Evolutionary conservation across 495 filamentous ascomycete genomes (phyloP).

Genomic region (Penicillium parvum): DNA sequence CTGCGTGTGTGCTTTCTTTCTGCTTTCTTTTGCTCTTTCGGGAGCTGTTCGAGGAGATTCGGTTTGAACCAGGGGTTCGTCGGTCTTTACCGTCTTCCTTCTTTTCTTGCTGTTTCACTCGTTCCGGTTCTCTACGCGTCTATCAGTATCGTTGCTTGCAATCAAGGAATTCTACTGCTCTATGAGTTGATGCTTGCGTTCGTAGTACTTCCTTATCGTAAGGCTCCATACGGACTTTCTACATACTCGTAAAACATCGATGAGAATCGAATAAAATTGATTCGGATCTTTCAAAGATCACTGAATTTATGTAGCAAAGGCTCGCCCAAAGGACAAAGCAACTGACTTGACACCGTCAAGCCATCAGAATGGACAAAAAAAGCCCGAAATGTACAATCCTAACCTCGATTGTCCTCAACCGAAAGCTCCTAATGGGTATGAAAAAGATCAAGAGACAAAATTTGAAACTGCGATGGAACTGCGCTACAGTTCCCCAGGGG

Average conservation of each 20-base stretch:
- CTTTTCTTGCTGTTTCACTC: conserved; percentile 8
- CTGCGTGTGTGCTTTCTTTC: conserved; percentile 28
- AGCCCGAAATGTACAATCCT: conserved; percentile 5
- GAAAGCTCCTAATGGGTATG: background rate
- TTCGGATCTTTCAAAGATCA: conserved; percentile 22
- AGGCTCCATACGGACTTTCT: too few species aligned
- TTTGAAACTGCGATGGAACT: background rate
- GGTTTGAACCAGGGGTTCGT: conserved; percentile 12
- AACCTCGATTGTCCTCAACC: background rate
- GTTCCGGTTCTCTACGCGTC: background rate
- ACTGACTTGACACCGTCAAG: conserved; percentile 2
- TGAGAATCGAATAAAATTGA: background rate
- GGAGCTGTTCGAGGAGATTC: conserved; percentile 16
- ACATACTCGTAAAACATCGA: too few species aligned
- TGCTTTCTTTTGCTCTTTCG: conserved; percentile 21
- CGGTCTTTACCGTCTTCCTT: conserved; percentile 26
- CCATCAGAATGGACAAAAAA: conserved; percentile 1
- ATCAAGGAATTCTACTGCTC: conserved; percentile 9
- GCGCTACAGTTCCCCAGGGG: conserved; percentile 21
- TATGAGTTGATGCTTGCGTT: background rate
- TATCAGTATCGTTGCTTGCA: conserved; percentile 5
- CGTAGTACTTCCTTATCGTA: too few species aligned
- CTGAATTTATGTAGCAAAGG: too few species aligned
- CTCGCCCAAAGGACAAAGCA: conserved; percentile 2
- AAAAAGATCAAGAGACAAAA: background rate